Base-by-base conservation (phyloP, 306 rosid species). In the Cicer cuneatum region DNA sequence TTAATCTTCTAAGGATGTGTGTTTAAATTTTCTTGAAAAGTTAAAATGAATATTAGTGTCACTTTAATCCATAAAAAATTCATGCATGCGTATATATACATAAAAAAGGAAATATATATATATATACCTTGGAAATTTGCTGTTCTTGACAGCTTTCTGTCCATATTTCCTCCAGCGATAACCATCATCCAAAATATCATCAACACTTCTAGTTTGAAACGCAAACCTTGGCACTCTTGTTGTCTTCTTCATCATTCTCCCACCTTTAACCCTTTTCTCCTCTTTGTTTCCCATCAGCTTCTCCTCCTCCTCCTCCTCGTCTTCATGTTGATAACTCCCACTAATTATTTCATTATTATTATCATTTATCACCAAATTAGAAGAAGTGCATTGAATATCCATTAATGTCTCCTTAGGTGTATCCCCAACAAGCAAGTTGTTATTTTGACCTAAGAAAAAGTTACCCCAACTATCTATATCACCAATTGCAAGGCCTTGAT, bases 121-220 rank as follows among this genome's bases (percentile, higher is more conserved):
- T 33, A 40, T 51, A 38, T 2, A 93, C 98, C 98, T 93, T 45
- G 98, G 97, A 85, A 83, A 81, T 12, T 66, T 40, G 85, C 84
- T 89, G 51, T 93, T 85, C 84, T 93, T 93, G 57, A 93, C 98
- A 68, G 97, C 85, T 84, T 93, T 93, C 83, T 93, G 98, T 1
- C 98, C 98, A 75, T 93, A 93, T 66, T 93, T 93, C 70, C 98
- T 88, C 98, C 98, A 93, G n/a, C 97, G 93, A 48, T 86, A 93
- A 5, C 98, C 98, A 71, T 93, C 97, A n/a, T 93, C 98, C 42
- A 93, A 89, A 68, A 93, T 89, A 78, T 90, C 98, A 75, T 93
- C 96, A 2, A 79, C 90, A 70, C 97, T 93, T 66, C 93, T 83
- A 0, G 98, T 93, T 84, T 93, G 97, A 78, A 93, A 93, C 5